Evolutionary conservation across 208 protist species (phyloP), one percentile per base, ranked within the genome.

Genomic region (Crithidia fasciculata): DNA sequence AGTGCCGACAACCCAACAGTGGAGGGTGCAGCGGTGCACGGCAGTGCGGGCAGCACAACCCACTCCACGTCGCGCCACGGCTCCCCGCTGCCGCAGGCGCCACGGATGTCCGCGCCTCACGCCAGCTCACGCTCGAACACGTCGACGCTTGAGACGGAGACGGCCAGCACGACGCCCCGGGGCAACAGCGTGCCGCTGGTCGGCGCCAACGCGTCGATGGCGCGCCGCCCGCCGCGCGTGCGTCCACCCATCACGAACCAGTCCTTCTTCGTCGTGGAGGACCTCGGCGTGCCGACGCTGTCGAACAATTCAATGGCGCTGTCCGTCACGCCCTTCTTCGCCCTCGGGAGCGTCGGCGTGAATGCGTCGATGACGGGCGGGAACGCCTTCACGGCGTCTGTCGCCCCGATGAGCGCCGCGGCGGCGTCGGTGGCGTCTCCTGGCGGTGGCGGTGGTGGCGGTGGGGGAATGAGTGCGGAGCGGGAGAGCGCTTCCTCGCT

Each of bases 211-310:
- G 49, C 60, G 19, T 65, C 72, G 4, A 40, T 67, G 57, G 39
- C 45, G 39, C 54, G 47, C 57, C 66, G 69, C 37, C 73, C 37
- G 0, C 69, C 55, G 8, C 74, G 64, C 7, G 61, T 57, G 13
- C 74, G 61, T 19, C 78, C 82, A 12, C 67, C 60, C 9, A 73
- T 85, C n/a, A 64, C 81, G 8, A 88, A 85, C 37, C 76, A 81
- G 18, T 88, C 83, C 50, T 88, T 88, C 69, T 88, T 88, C 59
- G 71, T 81, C n/a, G 75, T 88, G 9, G 80, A 88, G 68, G 75
- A 87, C 61, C 71, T 74, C 10, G 67, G 67, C 41, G 37, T 56
- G n/a, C 66, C 65, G 28, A 8, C 44, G 36, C 52, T 69, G n/a
- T 52, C n/a, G 49, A 62, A 49, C 45, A 7, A n/a, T 13, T 59